Evolutionary conservation across 306 rosid species (phyloP).

Genomic region (Psophocarpus tetragonolobus): DNA sequence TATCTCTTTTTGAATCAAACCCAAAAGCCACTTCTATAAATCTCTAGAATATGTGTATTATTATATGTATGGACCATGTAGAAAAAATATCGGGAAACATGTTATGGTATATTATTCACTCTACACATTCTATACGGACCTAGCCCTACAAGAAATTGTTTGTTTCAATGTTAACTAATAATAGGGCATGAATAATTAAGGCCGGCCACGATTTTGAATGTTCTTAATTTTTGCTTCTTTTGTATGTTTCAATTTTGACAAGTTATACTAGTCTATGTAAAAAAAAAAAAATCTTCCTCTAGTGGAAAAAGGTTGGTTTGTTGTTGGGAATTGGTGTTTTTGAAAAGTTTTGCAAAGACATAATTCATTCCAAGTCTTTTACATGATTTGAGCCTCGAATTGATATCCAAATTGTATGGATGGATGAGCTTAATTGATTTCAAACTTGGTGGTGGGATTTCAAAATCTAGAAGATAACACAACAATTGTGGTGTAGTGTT

Average conservation of each 20-base stretch:
- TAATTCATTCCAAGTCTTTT: background rate
- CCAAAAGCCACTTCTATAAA: background rate
- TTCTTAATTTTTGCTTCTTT: background rate
- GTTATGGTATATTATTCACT: background rate
- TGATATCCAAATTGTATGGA: background rate
- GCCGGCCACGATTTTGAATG: background rate
- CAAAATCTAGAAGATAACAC: background rate
- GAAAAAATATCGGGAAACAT: background rate
- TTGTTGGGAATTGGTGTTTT: background rate
- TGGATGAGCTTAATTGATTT: background rate
- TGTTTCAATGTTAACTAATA: background rate
- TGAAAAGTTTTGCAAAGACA: background rate
- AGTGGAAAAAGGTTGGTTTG: background rate
- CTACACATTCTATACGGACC: background rate
- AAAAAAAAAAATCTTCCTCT: background rate
- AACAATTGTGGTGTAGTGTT: background rate
- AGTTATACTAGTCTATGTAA: background rate
- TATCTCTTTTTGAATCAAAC: constrained; percentile 16
- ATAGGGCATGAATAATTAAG: background rate
- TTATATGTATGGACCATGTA: background rate
- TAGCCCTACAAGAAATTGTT: background rate
- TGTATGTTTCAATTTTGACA: background rate
- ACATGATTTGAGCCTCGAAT: background rate
- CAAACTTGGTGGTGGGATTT: background rate
- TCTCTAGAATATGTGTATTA: background rate